These are phyloP conservation scores for Cutaneotrichosporon sp. DNA, from an alignment of 1,284 basidiomycete species.

Conservation along the genomic window DNA sequence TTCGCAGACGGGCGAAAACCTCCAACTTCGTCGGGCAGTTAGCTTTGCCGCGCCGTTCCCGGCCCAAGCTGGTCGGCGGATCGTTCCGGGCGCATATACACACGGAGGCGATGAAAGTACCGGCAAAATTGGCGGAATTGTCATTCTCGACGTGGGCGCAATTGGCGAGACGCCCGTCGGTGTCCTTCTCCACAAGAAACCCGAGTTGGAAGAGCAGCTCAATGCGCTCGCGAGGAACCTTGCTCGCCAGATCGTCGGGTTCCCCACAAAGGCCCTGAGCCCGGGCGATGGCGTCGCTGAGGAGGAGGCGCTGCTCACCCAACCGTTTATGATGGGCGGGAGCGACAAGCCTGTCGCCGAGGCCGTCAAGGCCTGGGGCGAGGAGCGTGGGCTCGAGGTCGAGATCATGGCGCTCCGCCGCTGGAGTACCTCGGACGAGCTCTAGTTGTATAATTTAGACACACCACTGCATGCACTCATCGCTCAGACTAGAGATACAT, in stretches of 20 bases:
- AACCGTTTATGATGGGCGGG: slow-evolving; percentile 72
- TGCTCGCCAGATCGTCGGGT: slow-evolving; percentile 81
- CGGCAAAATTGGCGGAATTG: slow-evolving; percentile 70
- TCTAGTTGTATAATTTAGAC: slow-evolving; percentile 2
- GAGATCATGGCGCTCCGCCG: slow-evolving; percentile 46
- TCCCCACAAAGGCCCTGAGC: slow-evolving; percentile 68
- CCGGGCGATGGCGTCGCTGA: slow-evolving; percentile 46
- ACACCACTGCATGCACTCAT: slow-evolving; percentile 6
- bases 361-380: slow-evolving; percentile 68
- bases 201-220: slow-evolving; percentile 58
- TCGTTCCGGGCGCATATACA: slow-evolving; percentile 73
- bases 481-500: slow-evolving; percentile 2
- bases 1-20: slow-evolving; percentile 85
- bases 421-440: slow-evolving; percentile 46
- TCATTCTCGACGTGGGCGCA: slow-evolving; percentile 61
- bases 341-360: slow-evolving; percentile 62
- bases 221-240: slow-evolving; percentile 71
- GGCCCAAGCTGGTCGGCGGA: slow-evolving; percentile 55
- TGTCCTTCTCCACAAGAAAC: slow-evolving; percentile 42
- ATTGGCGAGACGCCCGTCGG: slow-evolving; percentile 43
- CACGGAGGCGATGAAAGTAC: slow-evolving; percentile 66
- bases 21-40: slow-evolving; percentile 72
- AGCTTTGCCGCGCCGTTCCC: slow-evolving; percentile 66
- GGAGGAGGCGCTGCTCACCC: slow-evolving; percentile 68
- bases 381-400: slow-evolving; percentile 55